Evolutionary conservation across 2,329 filamentous ascomycete species (phyloP).

Genomic region (Colletotrichum magnum): DNA sequence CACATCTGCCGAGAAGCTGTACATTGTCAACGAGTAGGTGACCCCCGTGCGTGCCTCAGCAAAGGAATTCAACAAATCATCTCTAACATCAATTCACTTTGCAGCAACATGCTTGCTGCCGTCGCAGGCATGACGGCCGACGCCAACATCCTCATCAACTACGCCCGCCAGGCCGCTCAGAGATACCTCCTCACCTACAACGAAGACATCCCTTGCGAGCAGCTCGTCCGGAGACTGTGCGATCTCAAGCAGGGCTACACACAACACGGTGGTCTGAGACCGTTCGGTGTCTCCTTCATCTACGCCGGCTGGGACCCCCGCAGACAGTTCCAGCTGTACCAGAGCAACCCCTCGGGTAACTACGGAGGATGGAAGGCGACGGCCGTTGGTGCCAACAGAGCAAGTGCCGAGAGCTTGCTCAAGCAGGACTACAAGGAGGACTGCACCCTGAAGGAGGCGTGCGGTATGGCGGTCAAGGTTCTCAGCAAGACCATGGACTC

Average conservation of each 20-base stretch:
- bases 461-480: conserved; percentile 97
- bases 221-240: conserved; percentile 95
- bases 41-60: conserved; percentile 47
- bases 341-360: conserved; percentile 98
- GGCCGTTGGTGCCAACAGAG: conserved; percentile 97
- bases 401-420: conserved; percentile 93
- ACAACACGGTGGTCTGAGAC: conserved; percentile 97
- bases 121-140: conserved; percentile 99
- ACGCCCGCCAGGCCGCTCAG: conserved; percentile 96
- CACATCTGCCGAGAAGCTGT: conserved; percentile 99
- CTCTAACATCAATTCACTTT: conserved; percentile 1
- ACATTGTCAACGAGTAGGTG: conserved; percentile 94
- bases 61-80: neutral
- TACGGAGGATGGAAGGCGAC: conserved; percentile 99
- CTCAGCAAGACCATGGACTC: conserved; percentile 99
- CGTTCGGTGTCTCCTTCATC: conserved; percentile 99
- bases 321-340: conserved; percentile 97
- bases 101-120: conserved; percentile 99
- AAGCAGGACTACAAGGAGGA: conserved; percentile 99
- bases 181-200: conserved; percentile 99
- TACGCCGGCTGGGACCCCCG: conserved; percentile 98
- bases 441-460: conserved; percentile 95
- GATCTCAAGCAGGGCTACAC: conserved; percentile 99
- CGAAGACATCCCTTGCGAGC: conserved; percentile 99
- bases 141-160: conserved; percentile 99